Conservation (phyloP, 495 filamentous ascomycete species). For the Sporormia fimetaria region DNA sequence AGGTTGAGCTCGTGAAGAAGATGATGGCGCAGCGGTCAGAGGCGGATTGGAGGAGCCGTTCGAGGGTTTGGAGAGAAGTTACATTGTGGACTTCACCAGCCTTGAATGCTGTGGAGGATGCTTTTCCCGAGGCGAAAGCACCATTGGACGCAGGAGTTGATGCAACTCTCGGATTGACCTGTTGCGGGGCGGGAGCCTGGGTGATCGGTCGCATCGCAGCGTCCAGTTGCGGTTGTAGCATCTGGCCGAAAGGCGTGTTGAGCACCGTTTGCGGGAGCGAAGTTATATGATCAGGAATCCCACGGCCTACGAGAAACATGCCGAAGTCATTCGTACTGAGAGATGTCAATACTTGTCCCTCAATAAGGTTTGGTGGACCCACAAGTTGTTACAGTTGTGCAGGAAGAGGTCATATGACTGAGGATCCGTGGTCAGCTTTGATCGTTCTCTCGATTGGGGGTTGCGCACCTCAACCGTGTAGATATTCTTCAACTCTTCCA, state of each 20-base stretch:
- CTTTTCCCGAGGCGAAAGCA: not conserved
- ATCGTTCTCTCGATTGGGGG: constrained; percentile 1
- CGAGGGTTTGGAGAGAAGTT: constrained; percentile 46
- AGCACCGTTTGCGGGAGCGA: constrained; percentile 78
- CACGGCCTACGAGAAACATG: constrained; percentile 80
- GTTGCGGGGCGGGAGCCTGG: constrained; percentile 29
- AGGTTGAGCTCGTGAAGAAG: constrained; percentile 87
- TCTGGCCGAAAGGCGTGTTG: constrained; percentile 80
- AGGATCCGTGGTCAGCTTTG: not conserved
- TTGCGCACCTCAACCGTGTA: constrained; percentile 69
- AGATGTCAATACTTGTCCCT: not conserved
- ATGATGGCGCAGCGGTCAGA: constrained; percentile 61
- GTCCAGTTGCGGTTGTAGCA: constrained; percentile 75
- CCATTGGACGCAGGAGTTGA: not conserved
- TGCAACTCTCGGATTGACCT: constrained; percentile 26
- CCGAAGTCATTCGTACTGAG: constrained; percentile 69
- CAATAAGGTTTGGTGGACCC: not conserved
- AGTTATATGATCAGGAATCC: constrained; percentile 81
- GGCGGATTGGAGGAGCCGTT: constrained; percentile 47
- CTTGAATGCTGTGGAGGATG: not conserved
- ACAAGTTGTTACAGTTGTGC: constrained; percentile 97
- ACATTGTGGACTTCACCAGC: constrained; percentile 41
- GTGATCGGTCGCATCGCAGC: constrained; percentile 59
- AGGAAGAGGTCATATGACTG: constrained; percentile 79
- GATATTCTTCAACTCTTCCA: constrained; percentile 68